phyloP scores from a whole-genome alignment of 108 stramenopile species.

The Epithemia pelagica region DNA sequence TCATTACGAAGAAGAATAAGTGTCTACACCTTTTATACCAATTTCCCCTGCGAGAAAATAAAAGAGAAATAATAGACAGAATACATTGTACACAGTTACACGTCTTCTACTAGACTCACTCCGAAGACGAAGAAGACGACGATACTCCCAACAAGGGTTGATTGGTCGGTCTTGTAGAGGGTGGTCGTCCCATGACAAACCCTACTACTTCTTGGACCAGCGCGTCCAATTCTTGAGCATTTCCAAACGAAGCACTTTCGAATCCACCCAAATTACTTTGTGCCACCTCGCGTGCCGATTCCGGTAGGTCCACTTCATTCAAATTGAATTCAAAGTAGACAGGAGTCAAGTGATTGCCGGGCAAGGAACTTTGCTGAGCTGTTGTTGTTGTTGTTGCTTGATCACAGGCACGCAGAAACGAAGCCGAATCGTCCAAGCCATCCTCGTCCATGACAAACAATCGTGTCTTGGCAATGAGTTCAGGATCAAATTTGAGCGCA shows the following conservation, averaged over 20 bases:
- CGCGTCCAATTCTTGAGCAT: conserved; percentile 41
- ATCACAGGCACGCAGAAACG: conserved; percentile 40
- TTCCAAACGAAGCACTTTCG: conserved; percentile 70
- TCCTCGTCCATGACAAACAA: conserved; percentile 77
- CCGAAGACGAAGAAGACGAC: conserved; percentile 8
- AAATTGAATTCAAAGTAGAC: conserved; percentile 61
- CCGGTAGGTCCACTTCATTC: conserved; percentile 33
- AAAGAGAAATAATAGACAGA: not conserved
- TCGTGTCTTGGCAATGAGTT: conserved; percentile 44
- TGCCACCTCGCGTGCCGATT: conserved; percentile 56
- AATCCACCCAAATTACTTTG: conserved; percentile 43
- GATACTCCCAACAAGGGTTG: not conserved
- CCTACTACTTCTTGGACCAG: conserved; percentile 58
- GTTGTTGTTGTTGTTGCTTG: conserved; percentile 9
- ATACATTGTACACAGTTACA: not conserved
- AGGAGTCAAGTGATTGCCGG: conserved; percentile 68
- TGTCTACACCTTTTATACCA: too few species aligned
- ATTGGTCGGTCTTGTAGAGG: conserved; percentile 5
- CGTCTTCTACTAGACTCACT: not conserved
- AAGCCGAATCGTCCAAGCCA: conserved; percentile 45
- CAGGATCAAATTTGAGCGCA: conserved; percentile 46
- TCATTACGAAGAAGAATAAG: conserved; percentile 44
- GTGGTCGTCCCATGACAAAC: conserved; percentile 62
- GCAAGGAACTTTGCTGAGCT: conserved; percentile 29
- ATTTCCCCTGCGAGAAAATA: not conserved